Evolutionary conservation across 2,329 filamentous ascomycete species (phyloP), one percentile per base, ranked within the genome.

Genomic region (Truncatella angustata): DNA sequence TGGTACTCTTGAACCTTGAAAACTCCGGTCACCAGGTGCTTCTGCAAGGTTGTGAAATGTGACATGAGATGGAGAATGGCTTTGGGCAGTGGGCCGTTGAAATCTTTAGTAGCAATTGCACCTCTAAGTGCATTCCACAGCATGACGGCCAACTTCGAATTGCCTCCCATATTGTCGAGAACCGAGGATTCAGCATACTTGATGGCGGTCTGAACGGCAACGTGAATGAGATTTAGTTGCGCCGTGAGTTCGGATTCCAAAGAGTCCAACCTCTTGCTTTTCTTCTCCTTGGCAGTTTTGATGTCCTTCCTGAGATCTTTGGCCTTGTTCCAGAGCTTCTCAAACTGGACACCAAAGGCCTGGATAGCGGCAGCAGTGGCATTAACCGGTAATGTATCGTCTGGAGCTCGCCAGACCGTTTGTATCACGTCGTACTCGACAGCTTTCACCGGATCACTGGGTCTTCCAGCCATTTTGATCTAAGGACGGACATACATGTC

Each of bases 1-100:
- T 84, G 76, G 14, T 88, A 79, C 50, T 80, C 83, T 52, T 82
- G 79, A 51, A 91, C 80, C 61, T 88, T 88, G 36, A 84, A 80
- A 54, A 80, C 84, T 57, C 85, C 80, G 37, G 84, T 70, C 32
- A 84, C 66, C 40, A 76, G 75, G 54, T 79, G 82, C 57, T 78
- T 81, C 45, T 77, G 82, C 37, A 85, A 77, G 53, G 85, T 86
- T 32, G 79, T 83, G 53, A 84, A 83, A 51, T 78, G 71, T 4
- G 83, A 78, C 65, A 90, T 78, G 28, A 89, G 74, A 48, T 80
- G 72, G 16, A 85, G 71, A n/a, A 81, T 68, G 16, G 77, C 75
- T 57, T 80, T 80, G n/a, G 79, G 74, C 12, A 82, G 65, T 55
- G 76, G 74, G 5, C 79, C 77, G 24, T 73, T 74, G 59, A 77